Conservation (phyloP, 1,284 basidiomycete genomes). For the Leccinum angustisporum region DNA sequence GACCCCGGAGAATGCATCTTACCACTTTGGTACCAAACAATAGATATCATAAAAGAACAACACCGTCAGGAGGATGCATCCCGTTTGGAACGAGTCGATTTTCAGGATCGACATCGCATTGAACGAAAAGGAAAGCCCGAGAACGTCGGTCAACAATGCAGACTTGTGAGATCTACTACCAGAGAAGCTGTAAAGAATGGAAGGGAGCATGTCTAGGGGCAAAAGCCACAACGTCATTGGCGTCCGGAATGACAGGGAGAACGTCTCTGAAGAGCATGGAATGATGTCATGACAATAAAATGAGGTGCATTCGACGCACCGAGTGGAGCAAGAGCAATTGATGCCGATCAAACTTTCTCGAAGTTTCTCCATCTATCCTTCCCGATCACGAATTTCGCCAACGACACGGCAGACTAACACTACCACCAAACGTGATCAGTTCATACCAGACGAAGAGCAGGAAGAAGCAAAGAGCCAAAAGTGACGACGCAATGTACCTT, state of each 20-base stretch:
- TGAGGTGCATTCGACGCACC: conserved; percentile 35
- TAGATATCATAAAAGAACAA: conserved; percentile 90
- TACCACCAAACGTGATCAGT: neutral
- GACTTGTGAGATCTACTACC: conserved; percentile 53
- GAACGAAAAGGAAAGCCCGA: conserved; percentile 84
- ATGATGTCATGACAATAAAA: conserved; percentile 10
- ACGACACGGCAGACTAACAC: conserved; percentile 49
- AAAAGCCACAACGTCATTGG: conserved; percentile 66
- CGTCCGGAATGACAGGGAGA: conserved; percentile 56
- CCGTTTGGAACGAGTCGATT: conserved; percentile 90
- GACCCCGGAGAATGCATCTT: conserved; percentile 8
- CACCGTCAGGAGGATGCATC: conserved; percentile 75
- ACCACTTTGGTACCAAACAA: conserved; percentile 83
- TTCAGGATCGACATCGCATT: conserved; percentile 82
- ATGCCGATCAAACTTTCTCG: conserved; percentile 51
- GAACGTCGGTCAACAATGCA: conserved; percentile 75
- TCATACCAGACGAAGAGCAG: neutral
- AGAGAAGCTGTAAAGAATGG: conserved; percentile 64
- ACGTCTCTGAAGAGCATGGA: conserved; percentile 36
- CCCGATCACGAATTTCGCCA: conserved; percentile 50
- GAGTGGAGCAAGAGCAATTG: conserved; percentile 42
- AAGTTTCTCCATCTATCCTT: conserved; percentile 47
- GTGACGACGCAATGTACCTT: conserved; percentile 40
- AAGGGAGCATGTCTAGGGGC: conserved; percentile 65
- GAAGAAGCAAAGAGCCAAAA: neutral